These are phyloP conservation scores for Puccinia horiana DNA, from an alignment of 1,284 basidiomycete genomes.

Conservation along the genomic window DNA sequence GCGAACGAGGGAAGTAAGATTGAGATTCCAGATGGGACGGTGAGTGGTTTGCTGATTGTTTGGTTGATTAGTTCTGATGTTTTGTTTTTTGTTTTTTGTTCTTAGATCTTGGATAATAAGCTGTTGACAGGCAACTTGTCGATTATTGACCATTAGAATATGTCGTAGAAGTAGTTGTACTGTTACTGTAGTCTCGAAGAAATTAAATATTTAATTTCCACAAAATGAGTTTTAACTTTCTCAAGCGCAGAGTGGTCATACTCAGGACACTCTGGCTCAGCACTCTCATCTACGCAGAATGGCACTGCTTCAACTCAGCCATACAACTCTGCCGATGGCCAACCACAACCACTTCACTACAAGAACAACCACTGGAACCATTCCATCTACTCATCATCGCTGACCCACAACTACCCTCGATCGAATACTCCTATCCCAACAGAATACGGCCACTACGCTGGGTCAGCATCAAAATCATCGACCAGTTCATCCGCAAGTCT, in stretches of 20 bases:
- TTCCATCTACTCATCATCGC: conserved; percentile 48
- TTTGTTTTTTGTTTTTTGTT: neutral
- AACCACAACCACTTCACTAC: neutral
- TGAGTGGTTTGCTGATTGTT: neutral
- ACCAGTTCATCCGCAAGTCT: conserved; percentile 48
- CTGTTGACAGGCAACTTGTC: conserved; percentile 59
- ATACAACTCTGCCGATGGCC: conserved; percentile 39
- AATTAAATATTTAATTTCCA: no score
- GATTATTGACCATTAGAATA: conserved; percentile 58
- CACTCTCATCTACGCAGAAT: conserved; percentile 35
- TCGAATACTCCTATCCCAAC: conserved; percentile 30
- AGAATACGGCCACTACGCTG: neutral
- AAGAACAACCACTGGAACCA: neutral
- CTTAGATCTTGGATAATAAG: conserved; percentile 77
- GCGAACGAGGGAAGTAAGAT: conserved; percentile 93
- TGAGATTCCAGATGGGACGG: conserved; percentile 88
- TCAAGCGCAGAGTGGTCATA: neutral
- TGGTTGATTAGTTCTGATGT: neutral
- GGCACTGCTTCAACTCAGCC: conserved; percentile 15
- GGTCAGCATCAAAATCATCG: conserved; percentile 35
- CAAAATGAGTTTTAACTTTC: no score
- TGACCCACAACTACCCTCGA: conserved; percentile 48
- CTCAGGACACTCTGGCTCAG: conserved; percentile 19
- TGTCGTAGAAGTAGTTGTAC: neutral
- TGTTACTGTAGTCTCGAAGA: no score